These are phyloP conservation scores for Lipomyces lipofer DNA, from an alignment of 805 yeast genomes.

Conservation along the genomic window DNA sequence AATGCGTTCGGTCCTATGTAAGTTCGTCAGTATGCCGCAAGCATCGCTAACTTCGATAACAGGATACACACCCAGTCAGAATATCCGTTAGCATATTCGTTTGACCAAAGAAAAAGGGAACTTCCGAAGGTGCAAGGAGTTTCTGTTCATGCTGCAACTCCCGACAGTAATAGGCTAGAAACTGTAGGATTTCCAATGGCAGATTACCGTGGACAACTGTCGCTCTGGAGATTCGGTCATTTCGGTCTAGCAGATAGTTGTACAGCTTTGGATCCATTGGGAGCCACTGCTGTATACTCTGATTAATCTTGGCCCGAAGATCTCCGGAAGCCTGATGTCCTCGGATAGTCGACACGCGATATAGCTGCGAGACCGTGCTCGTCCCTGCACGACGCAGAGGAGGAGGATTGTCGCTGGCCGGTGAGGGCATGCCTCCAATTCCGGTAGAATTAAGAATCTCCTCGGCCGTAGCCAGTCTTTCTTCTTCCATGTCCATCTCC, in stretches of 20 bases:
- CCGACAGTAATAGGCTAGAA: slow-evolving; percentile 19
- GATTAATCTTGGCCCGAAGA: slow-evolving; percentile 1
- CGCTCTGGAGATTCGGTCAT: slow-evolving; percentile 26
- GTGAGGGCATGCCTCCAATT: background rate
- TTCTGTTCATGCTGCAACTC: slow-evolving; percentile 20
- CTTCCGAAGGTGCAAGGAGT: slow-evolving; percentile 14
- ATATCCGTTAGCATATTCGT: slow-evolving; percentile 18
- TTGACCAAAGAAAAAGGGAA: slow-evolving; percentile 11
- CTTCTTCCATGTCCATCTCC: slow-evolving; percentile 2
- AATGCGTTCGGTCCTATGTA: slow-evolving; percentile 25
- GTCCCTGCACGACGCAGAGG: background rate
- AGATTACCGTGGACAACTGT: slow-evolving; percentile 29
- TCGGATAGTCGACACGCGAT: background rate
- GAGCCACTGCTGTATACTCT: slow-evolving; percentile 10
- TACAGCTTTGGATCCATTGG: slow-evolving; percentile 13
- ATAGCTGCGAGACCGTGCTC: background rate
- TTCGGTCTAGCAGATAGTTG: slow-evolving; percentile 25
- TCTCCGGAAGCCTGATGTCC: slow-evolving; percentile 2
- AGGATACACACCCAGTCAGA: slow-evolving; percentile 19
- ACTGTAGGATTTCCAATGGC: slow-evolving; percentile 27
- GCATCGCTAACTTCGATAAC: too few relatives aligned
- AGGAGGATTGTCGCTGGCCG: background rate
- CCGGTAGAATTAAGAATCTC: background rate
- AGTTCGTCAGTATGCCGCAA: background rate
- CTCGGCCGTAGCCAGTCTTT: slow-evolving; percentile 10